A percentile compares a stretch with the other conserved stretches of the same genome.
Evolutionary conservation across 2,329 filamentous ascomycete genomes (phyloP).

Genomic region (Scleromitrula shiraiana): DNA sequence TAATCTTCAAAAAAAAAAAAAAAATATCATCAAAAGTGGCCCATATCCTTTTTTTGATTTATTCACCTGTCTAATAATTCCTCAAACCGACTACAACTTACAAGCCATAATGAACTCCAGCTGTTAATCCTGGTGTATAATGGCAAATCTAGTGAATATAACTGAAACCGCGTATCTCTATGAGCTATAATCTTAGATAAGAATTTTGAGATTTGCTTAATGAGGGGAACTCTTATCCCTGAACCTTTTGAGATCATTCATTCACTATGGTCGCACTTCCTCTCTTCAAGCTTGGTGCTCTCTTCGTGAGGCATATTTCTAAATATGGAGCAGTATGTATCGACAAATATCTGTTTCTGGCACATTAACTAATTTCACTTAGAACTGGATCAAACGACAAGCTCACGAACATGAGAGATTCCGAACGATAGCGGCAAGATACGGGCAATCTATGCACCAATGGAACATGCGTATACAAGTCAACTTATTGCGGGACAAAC

Average conservation of each 20-base stretch:
- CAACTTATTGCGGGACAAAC: constrained; percentile 47
- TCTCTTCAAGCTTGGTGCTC: constrained; percentile 57
- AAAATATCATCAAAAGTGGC: too few relatives aligned
- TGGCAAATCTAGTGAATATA: too few relatives aligned
- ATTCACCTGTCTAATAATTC: too few relatives aligned
- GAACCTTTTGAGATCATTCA: background rate
- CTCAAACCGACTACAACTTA: too few relatives aligned
- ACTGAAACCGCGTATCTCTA: too few relatives aligned
- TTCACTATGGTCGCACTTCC: constrained; percentile 54
- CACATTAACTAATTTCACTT: constrained; percentile 11
- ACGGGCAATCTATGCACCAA: constrained; percentile 58
- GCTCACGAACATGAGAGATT: constrained; percentile 58
- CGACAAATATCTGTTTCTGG: background rate
- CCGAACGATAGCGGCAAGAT: constrained; percentile 50
- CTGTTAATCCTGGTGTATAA: too few relatives aligned
- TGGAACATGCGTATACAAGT: constrained; percentile 59
- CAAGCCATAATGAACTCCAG: too few relatives aligned
- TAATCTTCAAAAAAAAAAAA: too few relatives aligned
- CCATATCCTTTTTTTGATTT: too few relatives aligned
- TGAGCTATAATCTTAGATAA: too few relatives aligned
- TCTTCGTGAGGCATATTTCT: constrained; percentile 58
- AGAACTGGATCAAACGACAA: constrained; percentile 60
- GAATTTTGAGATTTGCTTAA: too few relatives aligned
- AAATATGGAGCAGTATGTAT: constrained; percentile 59
- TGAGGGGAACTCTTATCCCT: too few relatives aligned